phyloP scores from a whole-genome alignment of 306 rosid species.

The Luffa aegyptiaca region DNA sequence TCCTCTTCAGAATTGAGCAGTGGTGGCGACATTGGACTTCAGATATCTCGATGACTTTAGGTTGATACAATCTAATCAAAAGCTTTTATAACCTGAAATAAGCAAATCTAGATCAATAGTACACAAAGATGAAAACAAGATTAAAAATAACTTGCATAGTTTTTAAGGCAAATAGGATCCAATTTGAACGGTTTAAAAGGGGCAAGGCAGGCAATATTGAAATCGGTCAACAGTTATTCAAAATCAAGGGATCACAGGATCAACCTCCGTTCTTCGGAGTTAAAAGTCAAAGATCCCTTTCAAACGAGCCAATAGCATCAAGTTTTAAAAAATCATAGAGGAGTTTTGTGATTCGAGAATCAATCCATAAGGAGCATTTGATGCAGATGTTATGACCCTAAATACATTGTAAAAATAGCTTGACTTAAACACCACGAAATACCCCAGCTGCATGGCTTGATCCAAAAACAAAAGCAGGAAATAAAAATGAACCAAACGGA shows the following conservation, averaged over 20 bases:
- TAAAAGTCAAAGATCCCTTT: background rate
- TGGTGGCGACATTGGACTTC: constrained; percentile 61
- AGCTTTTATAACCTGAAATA: background rate
- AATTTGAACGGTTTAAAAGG: background rate
- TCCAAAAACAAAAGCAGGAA: background rate
- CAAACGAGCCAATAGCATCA: background rate
- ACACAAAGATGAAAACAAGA: background rate
- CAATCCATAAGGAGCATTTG: background rate
- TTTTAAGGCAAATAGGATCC: background rate
- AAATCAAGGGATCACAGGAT: background rate
- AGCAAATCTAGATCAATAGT: background rate
- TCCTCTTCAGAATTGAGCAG: constrained; percentile 60
- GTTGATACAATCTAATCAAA: constrained; percentile 5
- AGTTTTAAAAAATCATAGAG: background rate
- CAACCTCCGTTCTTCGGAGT: background rate
- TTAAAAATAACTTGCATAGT: background rate
- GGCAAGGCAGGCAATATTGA: background rate
- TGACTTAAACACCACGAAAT: background rate
- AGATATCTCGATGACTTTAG: constrained; percentile 14
- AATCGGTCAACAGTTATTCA: background rate
- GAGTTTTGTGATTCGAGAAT: background rate
- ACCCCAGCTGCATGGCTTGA: background rate
- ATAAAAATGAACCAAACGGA: background rate
- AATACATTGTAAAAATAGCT: background rate
- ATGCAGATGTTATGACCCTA: background rate